Percentiles rank a stretch among this genome's conserved stretches.
phyloP scores from a whole-genome alignment of 176 grass and related monocot species.

The Calamus simplicifolius region DNA sequence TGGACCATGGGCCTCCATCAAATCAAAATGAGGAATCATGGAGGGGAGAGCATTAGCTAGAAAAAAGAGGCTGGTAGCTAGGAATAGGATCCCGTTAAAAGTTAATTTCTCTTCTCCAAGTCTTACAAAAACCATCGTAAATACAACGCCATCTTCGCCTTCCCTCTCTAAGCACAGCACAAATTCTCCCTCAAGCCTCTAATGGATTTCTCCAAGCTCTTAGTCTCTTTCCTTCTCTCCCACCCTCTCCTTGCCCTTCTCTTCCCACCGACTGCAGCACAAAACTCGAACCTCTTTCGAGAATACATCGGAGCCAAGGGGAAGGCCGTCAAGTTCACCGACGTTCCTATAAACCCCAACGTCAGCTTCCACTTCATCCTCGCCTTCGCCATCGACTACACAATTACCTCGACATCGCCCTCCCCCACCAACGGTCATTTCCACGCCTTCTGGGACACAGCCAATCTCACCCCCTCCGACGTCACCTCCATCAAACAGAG shows the following conservation, averaged over 20 bases:
- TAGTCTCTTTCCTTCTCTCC: slow-evolving; percentile 25
- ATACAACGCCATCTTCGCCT: background rate
- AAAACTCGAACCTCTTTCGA: slow-evolving; percentile 57
- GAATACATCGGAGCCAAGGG: slow-evolving; percentile 80
- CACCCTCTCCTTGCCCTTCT: slow-evolving; percentile 17
- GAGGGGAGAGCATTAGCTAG: no score
- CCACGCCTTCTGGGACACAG: slow-evolving; percentile 56
- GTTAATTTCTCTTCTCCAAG: no score
- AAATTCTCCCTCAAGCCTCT: background rate
- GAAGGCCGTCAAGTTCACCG: slow-evolving; percentile 59
- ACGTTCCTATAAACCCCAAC: slow-evolving; percentile 52
- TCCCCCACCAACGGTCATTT: slow-evolving; percentile 60
- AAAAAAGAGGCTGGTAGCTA: no score
- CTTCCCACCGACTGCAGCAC: slow-evolving; percentile 13
- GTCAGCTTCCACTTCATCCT: slow-evolving; percentile 55
- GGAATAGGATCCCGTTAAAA: no score
- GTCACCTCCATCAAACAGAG: background rate
- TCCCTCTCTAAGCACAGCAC: background rate
- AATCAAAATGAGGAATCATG: no score
- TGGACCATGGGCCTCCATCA: no score
- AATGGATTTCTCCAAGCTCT: background rate
- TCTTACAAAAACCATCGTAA: background rate
- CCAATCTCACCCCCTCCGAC: slow-evolving; percentile 36
- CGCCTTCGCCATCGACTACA: slow-evolving; percentile 76
- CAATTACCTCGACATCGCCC: slow-evolving; percentile 22